Evolutionary conservation across 345 rosid species (phyloP).

Genomic region (Crucihimalaya himalaica): DNA sequence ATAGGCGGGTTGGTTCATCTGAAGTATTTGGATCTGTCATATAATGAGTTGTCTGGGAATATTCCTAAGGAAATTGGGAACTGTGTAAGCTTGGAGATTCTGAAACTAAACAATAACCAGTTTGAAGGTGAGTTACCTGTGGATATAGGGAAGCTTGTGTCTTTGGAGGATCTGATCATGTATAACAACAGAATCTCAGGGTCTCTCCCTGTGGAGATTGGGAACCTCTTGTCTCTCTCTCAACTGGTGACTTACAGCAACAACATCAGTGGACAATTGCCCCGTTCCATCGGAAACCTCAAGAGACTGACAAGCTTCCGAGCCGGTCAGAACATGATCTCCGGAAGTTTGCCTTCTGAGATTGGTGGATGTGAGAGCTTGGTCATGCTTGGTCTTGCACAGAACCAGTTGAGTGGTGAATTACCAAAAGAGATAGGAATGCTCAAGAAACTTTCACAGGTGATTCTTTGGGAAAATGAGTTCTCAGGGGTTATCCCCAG

Average conservation of each 20-base stretch:
- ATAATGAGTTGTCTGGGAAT: conserved; percentile 53
- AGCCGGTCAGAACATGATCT: conserved; percentile 82
- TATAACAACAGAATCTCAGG: conserved; percentile 80
- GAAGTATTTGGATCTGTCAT: conserved; percentile 68
- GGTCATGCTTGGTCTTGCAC: conserved; percentile 83
- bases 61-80: conserved; percentile 68
- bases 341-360: conserved; percentile 79
- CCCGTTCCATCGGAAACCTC: conserved; percentile 66
- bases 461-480: conserved; percentile 77
- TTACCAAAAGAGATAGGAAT: conserved; percentile 75
- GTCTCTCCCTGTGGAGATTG: conserved; percentile 67
- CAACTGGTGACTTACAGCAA: conserved; percentile 71
- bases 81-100: conserved; percentile 58
- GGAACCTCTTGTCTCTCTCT: conserved; percentile 58
- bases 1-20: conserved; percentile 70
- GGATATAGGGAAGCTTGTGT: conserved; percentile 53
- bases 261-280: conserved; percentile 69
- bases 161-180: conserved; percentile 55
- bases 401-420: conserved; percentile 61
- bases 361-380: conserved; percentile 68
- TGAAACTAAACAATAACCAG: conserved; percentile 61
- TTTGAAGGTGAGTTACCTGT: conserved; percentile 62
- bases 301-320: conserved; percentile 58
- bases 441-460: conserved; percentile 56
- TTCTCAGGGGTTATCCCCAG: conserved; percentile 69